These are phyloP conservation scores for Cyberlindnera mississippiensis DNA, from an alignment of 805 yeast species.

Conservation along the genomic window DNA sequence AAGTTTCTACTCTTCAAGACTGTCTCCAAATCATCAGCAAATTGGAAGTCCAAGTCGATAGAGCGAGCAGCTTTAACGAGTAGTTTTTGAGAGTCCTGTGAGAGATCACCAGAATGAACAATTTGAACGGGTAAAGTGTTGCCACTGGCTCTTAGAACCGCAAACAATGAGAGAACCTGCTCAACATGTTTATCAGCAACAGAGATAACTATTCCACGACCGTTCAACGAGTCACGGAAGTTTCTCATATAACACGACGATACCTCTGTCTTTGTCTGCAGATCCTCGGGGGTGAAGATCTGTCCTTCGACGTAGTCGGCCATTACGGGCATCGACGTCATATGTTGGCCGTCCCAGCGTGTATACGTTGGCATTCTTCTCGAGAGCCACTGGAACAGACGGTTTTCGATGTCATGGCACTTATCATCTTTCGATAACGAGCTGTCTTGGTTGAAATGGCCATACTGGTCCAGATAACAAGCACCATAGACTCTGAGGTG, in stretches of 20 bases:
- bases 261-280: slow-evolving; percentile 18
- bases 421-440: slow-evolving; percentile 6
- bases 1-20: slow-evolving; percentile 6
- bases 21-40: slow-evolving; percentile 9
- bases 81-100: slow-evolving; percentile 26
- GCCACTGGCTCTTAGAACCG: slow-evolving; percentile 33
- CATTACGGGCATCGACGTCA: slow-evolving; percentile 18
- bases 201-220: slow-evolving; percentile 33
- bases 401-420: slow-evolving; percentile 33
- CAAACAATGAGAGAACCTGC: slow-evolving; percentile 34
- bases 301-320: slow-evolving; percentile 9
- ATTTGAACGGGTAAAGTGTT: slow-evolving; percentile 40
- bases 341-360: slow-evolving; percentile 35
- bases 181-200: slow-evolving; percentile 29
- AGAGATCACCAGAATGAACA: slow-evolving; percentile 35
- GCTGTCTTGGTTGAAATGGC: slow-evolving; percentile 5
- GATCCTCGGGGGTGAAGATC: background rate
- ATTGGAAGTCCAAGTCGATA: slow-evolving; percentile 9
- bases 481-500: slow-evolving; percentile 28
- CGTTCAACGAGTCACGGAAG: slow-evolving; percentile 29
- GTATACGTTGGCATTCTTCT: slow-evolving; percentile 34
- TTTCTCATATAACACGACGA: slow-evolving; percentile 24
- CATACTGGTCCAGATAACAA: slow-evolving; percentile 25
- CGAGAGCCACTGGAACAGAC: slow-evolving; percentile 39
- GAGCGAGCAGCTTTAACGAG: slow-evolving; percentile 34